These are phyloP conservation scores for Ogataea dorogensis DNA, from an alignment of 805 yeast genomes.

Conservation along the genomic window DNA sequence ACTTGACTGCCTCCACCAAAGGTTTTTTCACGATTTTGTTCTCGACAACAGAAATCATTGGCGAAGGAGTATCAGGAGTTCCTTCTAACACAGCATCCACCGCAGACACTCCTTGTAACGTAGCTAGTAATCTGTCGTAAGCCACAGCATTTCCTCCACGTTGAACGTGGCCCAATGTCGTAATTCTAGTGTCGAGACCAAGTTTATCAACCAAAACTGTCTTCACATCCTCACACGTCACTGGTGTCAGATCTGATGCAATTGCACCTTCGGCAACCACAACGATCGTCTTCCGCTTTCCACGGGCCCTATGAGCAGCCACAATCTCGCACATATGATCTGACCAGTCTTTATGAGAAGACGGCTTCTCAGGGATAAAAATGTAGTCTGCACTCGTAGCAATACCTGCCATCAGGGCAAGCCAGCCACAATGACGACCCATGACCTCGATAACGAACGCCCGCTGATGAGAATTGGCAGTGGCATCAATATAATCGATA, in stretches of 20 bases:
- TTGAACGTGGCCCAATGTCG: conserved; percentile 96
- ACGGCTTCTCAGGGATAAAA: conserved; percentile 78
- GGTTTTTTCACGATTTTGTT: conserved; percentile 68
- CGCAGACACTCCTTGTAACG: conserved; percentile 97
- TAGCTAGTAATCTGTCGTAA: conserved; percentile 85
- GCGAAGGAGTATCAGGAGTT: conserved; percentile 90
- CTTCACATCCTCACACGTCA: conserved; percentile 63
- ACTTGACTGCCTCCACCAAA: conserved; percentile 67
- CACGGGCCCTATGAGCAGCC: conserved; percentile 62
- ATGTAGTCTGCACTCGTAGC: conserved; percentile 79
- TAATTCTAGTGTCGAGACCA: conserved; percentile 82
- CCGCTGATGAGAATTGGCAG: conserved; percentile 79
- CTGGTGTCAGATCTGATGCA: conserved; percentile 63
- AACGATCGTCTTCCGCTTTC: conserved; percentile 76
- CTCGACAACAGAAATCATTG: conserved; percentile 83
- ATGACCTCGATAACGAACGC: conserved; percentile 84
- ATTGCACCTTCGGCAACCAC: conserved; percentile 87
- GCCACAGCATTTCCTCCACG: conserved; percentile 99
- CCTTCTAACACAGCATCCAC: conserved; percentile 86
- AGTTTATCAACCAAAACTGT: conserved; percentile 56
- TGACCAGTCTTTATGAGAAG: conserved; percentile 61
- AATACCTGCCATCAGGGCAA: conserved; percentile 77
- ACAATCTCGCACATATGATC: conserved; percentile 64
- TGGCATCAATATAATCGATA: conserved; percentile 80
- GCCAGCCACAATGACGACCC: conserved; percentile 93